Evolutionary conservation across 345 rosid species (phyloP).

Genomic region (Dovyalis caffra): DNA sequence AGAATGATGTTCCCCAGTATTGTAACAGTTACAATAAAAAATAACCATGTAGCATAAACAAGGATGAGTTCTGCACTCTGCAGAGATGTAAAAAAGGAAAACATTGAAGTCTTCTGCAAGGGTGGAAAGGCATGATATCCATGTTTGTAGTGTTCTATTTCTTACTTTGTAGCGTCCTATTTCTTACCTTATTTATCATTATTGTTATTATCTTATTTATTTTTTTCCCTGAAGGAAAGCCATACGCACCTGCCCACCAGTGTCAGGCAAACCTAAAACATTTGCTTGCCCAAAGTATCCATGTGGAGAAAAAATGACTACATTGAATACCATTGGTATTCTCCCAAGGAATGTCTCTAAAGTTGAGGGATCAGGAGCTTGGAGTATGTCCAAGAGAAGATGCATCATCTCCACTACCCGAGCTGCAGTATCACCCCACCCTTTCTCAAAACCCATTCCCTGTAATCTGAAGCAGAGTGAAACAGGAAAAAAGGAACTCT

Average conservation of each 20-base stretch:
- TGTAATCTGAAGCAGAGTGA: conserved; percentile 47
- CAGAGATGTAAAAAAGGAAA: not conserved
- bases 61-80: not conserved
- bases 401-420: conserved; percentile 74
- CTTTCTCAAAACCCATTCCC: conserved; percentile 98
- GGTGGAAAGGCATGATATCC: no score
- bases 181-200: no score
- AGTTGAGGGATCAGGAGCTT: conserved; percentile 93
- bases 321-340: conserved; percentile 91
- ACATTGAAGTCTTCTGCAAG: not conserved
- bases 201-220: no score
- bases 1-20: no score
- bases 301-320: conserved; percentile 91
- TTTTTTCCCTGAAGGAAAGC: not conserved
- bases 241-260: conserved; percentile 85
- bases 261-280: conserved; percentile 97
- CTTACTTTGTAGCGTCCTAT: no score
- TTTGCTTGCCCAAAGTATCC: conserved; percentile 99
- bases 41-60: not conserved
- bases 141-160: no score
- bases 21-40: no score
- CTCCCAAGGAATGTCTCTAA: conserved; percentile 94
- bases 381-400: conserved; percentile 88
- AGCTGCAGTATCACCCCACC: conserved; percentile 95
- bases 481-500: conserved; percentile 1